Evolutionary conservation across 306 rosid genomes (phyloP).

Genomic region (Prunus mongolica): DNA sequence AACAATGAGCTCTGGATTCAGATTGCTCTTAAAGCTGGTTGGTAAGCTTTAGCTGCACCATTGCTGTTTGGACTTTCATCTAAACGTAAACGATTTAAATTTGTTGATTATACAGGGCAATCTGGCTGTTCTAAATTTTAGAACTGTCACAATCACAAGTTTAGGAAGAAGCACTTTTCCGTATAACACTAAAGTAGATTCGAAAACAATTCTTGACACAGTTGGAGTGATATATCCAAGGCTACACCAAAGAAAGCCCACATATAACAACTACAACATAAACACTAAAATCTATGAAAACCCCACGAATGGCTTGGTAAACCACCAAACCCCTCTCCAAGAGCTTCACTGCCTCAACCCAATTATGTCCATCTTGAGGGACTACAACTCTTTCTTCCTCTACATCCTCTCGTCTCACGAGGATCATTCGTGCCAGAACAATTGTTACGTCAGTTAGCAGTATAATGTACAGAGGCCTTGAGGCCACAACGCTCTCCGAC

Average conservation of each 20-base stretch:
- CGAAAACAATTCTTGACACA: neutral
- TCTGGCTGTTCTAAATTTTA: too few species aligned
- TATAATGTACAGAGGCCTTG: conserved; percentile 70
- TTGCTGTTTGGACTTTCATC: too few species aligned
- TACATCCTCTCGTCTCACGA: conserved; percentile 34
- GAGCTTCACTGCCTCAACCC: conserved; percentile 66
- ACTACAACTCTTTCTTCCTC: conserved; percentile 20
- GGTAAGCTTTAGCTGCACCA: too few species aligned
- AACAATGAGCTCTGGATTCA: too few species aligned
- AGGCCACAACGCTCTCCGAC: conserved; percentile 37
- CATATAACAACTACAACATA: conserved; percentile 67
- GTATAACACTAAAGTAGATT: neutral
- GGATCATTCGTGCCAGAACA: conserved; percentile 39
- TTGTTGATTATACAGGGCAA: too few species aligned
- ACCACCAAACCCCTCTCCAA: conserved; percentile 82
- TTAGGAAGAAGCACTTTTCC: neutral
- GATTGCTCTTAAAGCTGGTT: too few species aligned
- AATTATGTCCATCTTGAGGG: conserved; percentile 28
- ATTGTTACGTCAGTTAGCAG: conserved; percentile 58
- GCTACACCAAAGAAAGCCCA: conserved; percentile 52
- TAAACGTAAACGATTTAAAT: too few species aligned
- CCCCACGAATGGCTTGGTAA: conserved; percentile 68
- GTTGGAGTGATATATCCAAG: neutral
- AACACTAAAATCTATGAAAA: conserved; percentile 76
- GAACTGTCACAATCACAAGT: neutral